These are phyloP conservation scores for Verbena officinalis DNA, from an alignment of 257 asterid species.

Conservation along the genomic window DNA sequence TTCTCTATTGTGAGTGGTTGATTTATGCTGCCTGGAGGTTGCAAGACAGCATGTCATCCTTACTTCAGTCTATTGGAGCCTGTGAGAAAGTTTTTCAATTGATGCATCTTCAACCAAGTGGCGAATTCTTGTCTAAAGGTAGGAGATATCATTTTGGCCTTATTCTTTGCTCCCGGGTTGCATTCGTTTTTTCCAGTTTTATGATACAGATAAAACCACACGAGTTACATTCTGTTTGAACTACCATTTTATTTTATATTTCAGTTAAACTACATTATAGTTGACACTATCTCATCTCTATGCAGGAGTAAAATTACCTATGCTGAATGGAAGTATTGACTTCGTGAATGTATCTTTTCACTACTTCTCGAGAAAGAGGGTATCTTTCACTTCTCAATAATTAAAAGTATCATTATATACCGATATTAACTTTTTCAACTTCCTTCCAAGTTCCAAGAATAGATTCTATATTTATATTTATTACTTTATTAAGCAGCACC, in stretches of 20 bases:
- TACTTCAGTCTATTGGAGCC: slow-evolving; percentile 62
- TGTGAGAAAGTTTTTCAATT: slow-evolving; percentile 54
- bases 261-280: slow-evolving; percentile 5
- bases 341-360: slow-evolving; percentile 50
- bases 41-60: slow-evolving; percentile 53
- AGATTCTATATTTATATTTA: background rate
- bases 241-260: slow-evolving; percentile 12
- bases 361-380: slow-evolving; percentile 49
- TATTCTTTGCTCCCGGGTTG: background rate
- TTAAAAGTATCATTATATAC: background rate
- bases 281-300: background rate
- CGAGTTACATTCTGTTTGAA: background rate
- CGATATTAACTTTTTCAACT: background rate
- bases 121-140: slow-evolving; percentile 46
- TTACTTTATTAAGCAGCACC: background rate
- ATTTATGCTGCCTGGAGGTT: slow-evolving; percentile 68
- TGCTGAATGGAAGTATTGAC: slow-evolving; percentile 45
- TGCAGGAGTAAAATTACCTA: slow-evolving; percentile 45
- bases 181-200: background rate
- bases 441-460: background rate
- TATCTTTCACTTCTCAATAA: slow-evolving; percentile 26
- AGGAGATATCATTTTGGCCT: slow-evolving; percentile 19
- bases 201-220: background rate
- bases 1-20: slow-evolving; percentile 63
- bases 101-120: slow-evolving; percentile 48